Percentiles rank a stretch among this genome's conserved stretches.
phyloP scores from a whole-genome alignment of 2,329 filamentous ascomycete genomes.

The Diplodia seriata region DNA sequence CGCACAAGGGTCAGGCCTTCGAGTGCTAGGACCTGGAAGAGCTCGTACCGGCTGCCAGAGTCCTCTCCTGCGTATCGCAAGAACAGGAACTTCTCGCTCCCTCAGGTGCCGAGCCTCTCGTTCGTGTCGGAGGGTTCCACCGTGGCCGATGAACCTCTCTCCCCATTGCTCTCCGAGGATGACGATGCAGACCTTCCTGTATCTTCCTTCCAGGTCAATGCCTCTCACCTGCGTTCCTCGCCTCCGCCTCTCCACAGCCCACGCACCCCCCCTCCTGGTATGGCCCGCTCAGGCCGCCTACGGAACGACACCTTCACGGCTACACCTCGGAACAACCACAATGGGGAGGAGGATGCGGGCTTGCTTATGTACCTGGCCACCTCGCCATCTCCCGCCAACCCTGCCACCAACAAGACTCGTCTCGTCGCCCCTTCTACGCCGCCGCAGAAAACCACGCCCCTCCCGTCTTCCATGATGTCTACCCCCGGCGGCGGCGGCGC shows the following conservation, averaged over 20 bases:
- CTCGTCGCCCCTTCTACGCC: conserved; percentile 62
- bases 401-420: conserved; percentile 51
- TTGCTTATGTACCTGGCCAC: conserved; percentile 88
- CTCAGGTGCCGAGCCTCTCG: conserved; percentile 74
- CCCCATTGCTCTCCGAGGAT: conserved; percentile 71
- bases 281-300: conserved; percentile 50
- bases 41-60: conserved; percentile 75
- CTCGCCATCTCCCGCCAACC: conserved; percentile 83
- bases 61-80: conserved; percentile 86
- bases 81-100: conserved; percentile 75
- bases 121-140: conserved; percentile 77
- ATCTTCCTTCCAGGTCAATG: conserved; percentile 70
- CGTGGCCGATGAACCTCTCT: conserved; percentile 67
- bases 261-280: conserved; percentile 49
- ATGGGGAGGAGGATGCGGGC: conserved; percentile 82
- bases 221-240: conserved; percentile 72
- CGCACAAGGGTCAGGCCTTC: conserved; percentile 69
- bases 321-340: conserved; percentile 55
- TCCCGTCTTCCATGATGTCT: conserved; percentile 88
- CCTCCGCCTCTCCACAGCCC: conserved; percentile 66
- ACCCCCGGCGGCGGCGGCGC: conserved; percentile 68
- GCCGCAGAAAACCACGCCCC: conserved; percentile 62
- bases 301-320: conserved; percentile 48
- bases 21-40: conserved; percentile 74
- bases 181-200: conserved; percentile 82